Percentiles rank a stretch among this genome's conserved stretches.
Evolutionary conservation across 2,329 filamentous ascomycete species (phyloP).

Genomic region (Fusarium napiforme): DNA sequence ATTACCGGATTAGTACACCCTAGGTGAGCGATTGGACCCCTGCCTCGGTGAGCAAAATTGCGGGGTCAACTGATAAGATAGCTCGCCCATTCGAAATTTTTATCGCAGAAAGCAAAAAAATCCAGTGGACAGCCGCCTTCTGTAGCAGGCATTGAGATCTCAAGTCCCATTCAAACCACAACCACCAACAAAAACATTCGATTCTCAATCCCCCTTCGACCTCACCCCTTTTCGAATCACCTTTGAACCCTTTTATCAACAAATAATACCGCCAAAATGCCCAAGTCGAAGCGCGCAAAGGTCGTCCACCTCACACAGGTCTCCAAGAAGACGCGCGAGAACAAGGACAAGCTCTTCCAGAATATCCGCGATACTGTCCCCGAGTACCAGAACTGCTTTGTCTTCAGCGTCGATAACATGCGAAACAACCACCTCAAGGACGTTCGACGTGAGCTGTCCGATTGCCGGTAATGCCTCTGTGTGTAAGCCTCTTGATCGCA

Average conservation of each 20-base stretch:
- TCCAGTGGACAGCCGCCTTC: slow-evolving; percentile 32
- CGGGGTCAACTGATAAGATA: slow-evolving; percentile 44
- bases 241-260: neutral
- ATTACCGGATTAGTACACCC: slow-evolving; percentile 17
- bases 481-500: neutral
- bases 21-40: slow-evolving; percentile 27
- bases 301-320: slow-evolving; percentile 92
- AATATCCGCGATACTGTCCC: slow-evolving; percentile 88
- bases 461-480: slow-evolving; percentile 74
- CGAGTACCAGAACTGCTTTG: slow-evolving; percentile 89
- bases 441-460: slow-evolving; percentile 83
- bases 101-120: slow-evolving; percentile 44
- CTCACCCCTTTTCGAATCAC: neutral
- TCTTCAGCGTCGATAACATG: slow-evolving; percentile 96
- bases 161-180: slow-evolving; percentile 10
- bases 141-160: slow-evolving; percentile 35
- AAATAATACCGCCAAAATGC: slow-evolving; percentile 69
- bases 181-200: neutral
- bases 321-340: slow-evolving; percentile 90
- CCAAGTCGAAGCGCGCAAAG: slow-evolving; percentile 93
- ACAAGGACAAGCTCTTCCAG: slow-evolving; percentile 88
- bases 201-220: slow-evolving; percentile 5
- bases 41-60: slow-evolving; percentile 41
- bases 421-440: slow-evolving; percentile 96
- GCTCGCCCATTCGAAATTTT: slow-evolving; percentile 38